Evolutionary conservation across 305 asterid species (phyloP).

Genomic region (Vinca major): DNA sequence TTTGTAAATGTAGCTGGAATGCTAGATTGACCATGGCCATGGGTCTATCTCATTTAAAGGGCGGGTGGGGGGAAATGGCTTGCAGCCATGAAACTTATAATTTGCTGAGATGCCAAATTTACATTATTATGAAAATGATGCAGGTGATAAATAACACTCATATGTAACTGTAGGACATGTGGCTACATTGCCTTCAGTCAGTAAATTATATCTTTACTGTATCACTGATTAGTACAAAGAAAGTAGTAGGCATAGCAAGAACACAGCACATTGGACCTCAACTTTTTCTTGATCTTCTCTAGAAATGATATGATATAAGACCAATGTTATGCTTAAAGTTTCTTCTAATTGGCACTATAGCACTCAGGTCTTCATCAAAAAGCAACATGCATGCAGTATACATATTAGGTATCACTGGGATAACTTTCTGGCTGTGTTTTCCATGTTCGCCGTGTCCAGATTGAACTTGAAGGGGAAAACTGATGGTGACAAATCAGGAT

Average conservation of each 20-base stretch:
- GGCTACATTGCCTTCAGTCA: neutral
- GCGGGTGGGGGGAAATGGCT: neutral
- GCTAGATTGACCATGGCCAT: too few relatives aligned
- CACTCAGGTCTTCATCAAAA: neutral
- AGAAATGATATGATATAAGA: neutral
- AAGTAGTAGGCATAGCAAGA: slow-evolving; percentile 1
- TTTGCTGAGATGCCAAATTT: neutral
- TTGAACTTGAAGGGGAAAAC: slow-evolving; percentile 62
- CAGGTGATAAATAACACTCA: neutral
- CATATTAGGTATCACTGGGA: neutral
- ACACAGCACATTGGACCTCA: neutral
- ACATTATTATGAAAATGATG: neutral
- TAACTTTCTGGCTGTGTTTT: slow-evolving; percentile 14
- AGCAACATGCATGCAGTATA: neutral
- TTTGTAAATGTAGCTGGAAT: neutral
- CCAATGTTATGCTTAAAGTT: neutral
- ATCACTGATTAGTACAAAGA: neutral
- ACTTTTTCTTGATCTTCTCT: neutral
- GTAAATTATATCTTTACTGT: neutral
- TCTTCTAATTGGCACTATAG: neutral
- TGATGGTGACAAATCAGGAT: slow-evolving; percentile 53
- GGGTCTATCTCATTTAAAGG: neutral
- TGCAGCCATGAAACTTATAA: neutral
- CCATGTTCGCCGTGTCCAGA: slow-evolving; percentile 35
- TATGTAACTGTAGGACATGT: neutral